Evolutionary conservation across 805 yeast species (phyloP).

Genomic region (Saturnispora hagleri): DNA sequence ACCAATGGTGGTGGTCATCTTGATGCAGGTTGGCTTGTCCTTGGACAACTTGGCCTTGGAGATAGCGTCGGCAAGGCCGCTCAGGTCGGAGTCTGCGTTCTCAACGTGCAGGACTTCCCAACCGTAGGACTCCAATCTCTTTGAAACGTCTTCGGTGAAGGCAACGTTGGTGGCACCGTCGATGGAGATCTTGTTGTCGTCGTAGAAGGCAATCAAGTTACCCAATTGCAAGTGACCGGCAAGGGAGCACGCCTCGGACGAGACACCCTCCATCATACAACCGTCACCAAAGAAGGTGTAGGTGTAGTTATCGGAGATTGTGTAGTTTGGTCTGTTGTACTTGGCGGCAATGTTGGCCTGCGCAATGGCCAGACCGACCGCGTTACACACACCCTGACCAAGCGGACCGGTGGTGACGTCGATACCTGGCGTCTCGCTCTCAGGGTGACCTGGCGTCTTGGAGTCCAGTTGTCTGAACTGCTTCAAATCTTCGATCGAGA

Average conservation of each 20-base stretch:
- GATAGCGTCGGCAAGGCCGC: slow-evolving; percentile 60
- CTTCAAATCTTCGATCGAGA: slow-evolving; percentile 78
- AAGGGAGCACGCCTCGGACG: slow-evolving; percentile 86
- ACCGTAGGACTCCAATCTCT: slow-evolving; percentile 85
- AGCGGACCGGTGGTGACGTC: slow-evolving; percentile 98
- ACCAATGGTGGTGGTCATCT: slow-evolving; percentile 87
- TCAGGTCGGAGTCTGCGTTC: slow-evolving; percentile 74
- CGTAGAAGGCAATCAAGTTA: slow-evolving; percentile 91
- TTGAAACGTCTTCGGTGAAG: slow-evolving; percentile 85
- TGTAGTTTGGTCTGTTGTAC: slow-evolving; percentile 80
- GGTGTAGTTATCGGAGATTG: slow-evolving; percentile 65
- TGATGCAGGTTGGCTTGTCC: slow-evolving; percentile 84
- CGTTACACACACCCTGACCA: slow-evolving; percentile 96
- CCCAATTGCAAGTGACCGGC: slow-evolving; percentile 95
- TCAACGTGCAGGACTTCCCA: slow-evolving; percentile 78
- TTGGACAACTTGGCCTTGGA: slow-evolving; percentile 68
- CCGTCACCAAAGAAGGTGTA: slow-evolving; percentile 91
- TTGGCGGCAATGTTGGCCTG: slow-evolving; percentile 87
- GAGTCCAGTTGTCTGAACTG: slow-evolving; percentile 84
- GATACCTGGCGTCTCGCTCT: slow-evolving; percentile 81
- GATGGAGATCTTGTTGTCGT: slow-evolving; percentile 92
- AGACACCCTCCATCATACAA: slow-evolving; percentile 96
- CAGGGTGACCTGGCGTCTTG: slow-evolving; percentile 97
- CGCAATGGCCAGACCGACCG: slow-evolving; percentile 95
- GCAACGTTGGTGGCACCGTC: slow-evolving; percentile 88